Evolutionary conservation across 306 rosid species (phyloP).

Genomic region (peach (Prunus persica)): Prunus_persica_NCBIv2 NC_034009.1:38117501-38118000

Average conservation of each 20-base stretch:
- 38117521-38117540: slow-evolving; percentile 1
- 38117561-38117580: no score
- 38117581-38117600: slow-evolving; percentile 2
- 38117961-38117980: background rate
- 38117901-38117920: background rate
- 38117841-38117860: background rate
- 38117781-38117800: slow-evolving; percentile 8
- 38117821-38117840: background rate
- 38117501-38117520: background rate
- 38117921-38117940: background rate
- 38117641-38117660: background rate
- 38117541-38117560: slow-evolving; percentile 5
- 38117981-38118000: slow-evolving; percentile 2
- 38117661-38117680: background rate
- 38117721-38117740: slow-evolving; percentile 1
- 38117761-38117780: background rate
- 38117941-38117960: background rate
- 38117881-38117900: background rate
- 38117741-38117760: no score
- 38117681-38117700: background rate
- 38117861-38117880: background rate
- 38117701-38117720: background rate
- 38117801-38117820: background rate
- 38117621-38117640: background rate
- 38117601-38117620: slow-evolving; percentile 16